Evolutionary conservation across 1,284 basidiomycete genomes (phyloP), one percentile per base, ranked within the genome.

Genomic region (Schizophyllum commune): DNA sequence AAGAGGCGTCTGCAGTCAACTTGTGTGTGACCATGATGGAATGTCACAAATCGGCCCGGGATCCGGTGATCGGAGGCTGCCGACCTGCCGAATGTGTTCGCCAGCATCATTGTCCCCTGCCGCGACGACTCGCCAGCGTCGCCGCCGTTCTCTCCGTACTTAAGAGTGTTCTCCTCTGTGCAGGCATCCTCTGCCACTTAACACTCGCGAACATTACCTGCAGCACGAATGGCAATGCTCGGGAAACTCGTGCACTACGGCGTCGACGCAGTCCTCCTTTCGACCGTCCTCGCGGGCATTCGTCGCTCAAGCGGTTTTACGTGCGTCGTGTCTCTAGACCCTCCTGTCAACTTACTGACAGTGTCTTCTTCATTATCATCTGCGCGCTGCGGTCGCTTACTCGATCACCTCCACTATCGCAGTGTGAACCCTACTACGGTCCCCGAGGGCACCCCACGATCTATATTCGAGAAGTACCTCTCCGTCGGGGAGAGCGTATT

Each of bases 211-310:
- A 9, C 3, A 4, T 21, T 11, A 55, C 13, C 13, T 15, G 4
- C 19, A 15, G 20, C 27, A 59, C 56, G 27, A 74, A 92, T 91
- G 89, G 85, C 81, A 58, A 20, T 55, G 20, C 76, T 97, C 53
- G 95, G 94, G 68, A 84, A 87, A 73, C 75, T 98, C 22, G 73
- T 89, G 52, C 96, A 98, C 75, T 94, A 92, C 70, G 83, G 88
- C 53, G 75, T 91, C 60, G 96, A 98, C 71, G 92, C 90, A 22
- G 83, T 94, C 60, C 80, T 98, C 55, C 66, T 98, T 59, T 95
- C 94, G 17, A 93, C 96, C 9, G 83, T 98, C 9, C 76, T 96
- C 21, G 96, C 96, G 39, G 96, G 96, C 39, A 88, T 99, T 67
- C 91, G 90, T 75, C 87, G 92, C 65, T 89, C 94, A 32, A 95